Evolutionary conservation across 306 rosid species (phyloP).

Genomic region (Crataegus laevigata): DNA sequence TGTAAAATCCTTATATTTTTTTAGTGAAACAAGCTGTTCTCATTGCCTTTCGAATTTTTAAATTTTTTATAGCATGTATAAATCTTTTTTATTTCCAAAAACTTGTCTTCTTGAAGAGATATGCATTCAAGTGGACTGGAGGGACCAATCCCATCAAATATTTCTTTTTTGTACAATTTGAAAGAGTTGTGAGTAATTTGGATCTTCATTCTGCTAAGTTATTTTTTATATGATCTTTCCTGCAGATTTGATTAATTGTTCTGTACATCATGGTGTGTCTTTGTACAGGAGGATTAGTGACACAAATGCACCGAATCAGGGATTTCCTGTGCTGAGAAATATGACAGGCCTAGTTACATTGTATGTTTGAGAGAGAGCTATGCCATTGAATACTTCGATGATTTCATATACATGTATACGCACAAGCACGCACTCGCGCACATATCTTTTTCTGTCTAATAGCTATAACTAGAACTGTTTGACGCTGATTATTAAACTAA

Average conservation of each 20-base stretch:
- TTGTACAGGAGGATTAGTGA: constrained; percentile 19
- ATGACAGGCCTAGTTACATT: not conserved
- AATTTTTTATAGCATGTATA: not conserved
- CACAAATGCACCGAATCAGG: constrained; percentile 2
- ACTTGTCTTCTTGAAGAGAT: constrained; percentile 7
- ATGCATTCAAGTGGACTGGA: constrained; percentile 17
- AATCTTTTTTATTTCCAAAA: not conserved
- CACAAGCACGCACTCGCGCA: not conserved
- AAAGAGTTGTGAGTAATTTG: constrained; percentile 12
- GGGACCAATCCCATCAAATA: constrained; percentile 12
- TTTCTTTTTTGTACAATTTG: not conserved
- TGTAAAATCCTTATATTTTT: not conserved
- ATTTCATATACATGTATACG: not conserved
- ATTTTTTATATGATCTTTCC: not conserved
- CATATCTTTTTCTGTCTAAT: not conserved
- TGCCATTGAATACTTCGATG: not conserved
- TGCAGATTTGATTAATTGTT: not conserved
- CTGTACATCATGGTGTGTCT: not conserved
- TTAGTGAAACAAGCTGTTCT: not conserved
- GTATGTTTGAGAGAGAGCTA: constrained; percentile 3
- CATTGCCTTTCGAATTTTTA: not conserved
- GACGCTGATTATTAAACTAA: not conserved
- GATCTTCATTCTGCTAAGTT: not conserved
- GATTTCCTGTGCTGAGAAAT: constrained; percentile 5
- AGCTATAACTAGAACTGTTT: not conserved